Evolutionary conservation across 2,329 filamentous ascomycete genomes (phyloP).

Genomic region (Colletotrichum sublineola): DNA sequence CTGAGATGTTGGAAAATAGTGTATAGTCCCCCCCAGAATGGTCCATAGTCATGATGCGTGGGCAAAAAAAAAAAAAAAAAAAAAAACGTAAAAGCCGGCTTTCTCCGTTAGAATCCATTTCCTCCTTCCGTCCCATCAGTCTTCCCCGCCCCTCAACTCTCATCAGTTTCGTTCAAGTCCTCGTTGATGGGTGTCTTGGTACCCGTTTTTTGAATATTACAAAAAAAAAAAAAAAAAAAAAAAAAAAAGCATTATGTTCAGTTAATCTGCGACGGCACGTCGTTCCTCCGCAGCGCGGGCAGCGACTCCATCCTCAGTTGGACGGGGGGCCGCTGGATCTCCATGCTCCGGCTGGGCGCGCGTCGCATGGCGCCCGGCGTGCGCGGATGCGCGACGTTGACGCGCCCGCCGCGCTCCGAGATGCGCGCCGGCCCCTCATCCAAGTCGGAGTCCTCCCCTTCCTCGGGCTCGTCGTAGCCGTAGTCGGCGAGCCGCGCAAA

Average conservation of each 20-base stretch:
- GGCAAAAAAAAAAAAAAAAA: not conserved
- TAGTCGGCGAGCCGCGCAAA: constrained; percentile 84
- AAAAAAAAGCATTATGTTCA: constrained; percentile 2
- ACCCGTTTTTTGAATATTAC: constrained; percentile 22
- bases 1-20: not conserved
- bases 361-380: constrained; percentile 64
- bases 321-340: constrained; percentile 62
- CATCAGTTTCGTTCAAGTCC: not conserved
- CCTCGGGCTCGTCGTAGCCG: constrained; percentile 60
- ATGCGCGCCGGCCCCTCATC: constrained; percentile 62
- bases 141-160: not conserved
- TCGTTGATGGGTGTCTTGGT: not conserved
- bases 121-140: not conserved
- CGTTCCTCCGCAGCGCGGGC: constrained; percentile 6
- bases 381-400: constrained; percentile 69
- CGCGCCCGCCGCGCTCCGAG: constrained; percentile 64
- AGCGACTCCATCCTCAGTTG: constrained; percentile 50
- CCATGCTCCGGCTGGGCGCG: constrained; percentile 69
- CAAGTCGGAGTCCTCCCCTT: constrained; percentile 61
- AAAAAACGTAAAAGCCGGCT: not conserved
- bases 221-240: not conserved
- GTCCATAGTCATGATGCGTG: constrained; percentile 21
- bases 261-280: constrained; percentile 6
- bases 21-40: not conserved
- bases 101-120: too few species aligned